Conservation (phyloP, 345 rosid species). For the Chamaenerion angustifolium region DNA sequence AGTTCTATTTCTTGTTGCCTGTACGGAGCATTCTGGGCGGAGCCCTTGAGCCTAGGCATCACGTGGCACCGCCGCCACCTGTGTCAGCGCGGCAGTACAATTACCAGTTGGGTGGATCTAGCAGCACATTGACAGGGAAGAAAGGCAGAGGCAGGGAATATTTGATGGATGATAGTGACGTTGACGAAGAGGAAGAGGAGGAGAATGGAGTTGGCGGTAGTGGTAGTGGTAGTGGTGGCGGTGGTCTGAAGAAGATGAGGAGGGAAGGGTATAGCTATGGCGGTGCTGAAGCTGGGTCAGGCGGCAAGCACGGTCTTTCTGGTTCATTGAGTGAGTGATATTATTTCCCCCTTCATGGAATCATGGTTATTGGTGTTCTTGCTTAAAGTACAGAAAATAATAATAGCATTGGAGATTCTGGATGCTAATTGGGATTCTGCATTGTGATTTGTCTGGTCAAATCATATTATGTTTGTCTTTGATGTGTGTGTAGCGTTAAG, state of each 20-base stretch:
- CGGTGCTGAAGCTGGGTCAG: conserved; percentile 27
- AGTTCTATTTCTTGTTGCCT: conserved; percentile 79
- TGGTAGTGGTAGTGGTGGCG: conserved; percentile 18
- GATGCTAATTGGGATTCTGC: no score
- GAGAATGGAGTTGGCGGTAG: conserved; percentile 19
- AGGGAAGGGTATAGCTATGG: conserved; percentile 55
- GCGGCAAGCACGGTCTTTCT: conserved; percentile 41
- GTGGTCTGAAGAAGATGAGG: conserved; percentile 62
- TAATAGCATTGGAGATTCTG: no score
- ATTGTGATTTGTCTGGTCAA: no score
- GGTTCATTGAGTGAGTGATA: conserved; percentile 32
- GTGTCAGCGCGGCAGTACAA: conserved; percentile 34
- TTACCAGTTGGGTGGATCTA: conserved; percentile 33
- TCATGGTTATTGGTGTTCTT: no score
- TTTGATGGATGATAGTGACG: conserved; percentile 47
- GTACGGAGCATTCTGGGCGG: conserved; percentile 83
- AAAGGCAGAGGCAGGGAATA: conserved; percentile 52
- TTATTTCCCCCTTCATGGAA: not conserved
- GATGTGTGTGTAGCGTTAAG: no score
- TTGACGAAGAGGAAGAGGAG: conserved; percentile 16
- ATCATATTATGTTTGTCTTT: no score
- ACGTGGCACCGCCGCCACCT: conserved; percentile 16
- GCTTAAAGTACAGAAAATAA: no score
- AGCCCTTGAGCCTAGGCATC: conserved; percentile 55
- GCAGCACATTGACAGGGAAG: conserved; percentile 31